Conservation (phyloP, 768 basidiomycete species). For the Boletus rubropictus region DNA sequence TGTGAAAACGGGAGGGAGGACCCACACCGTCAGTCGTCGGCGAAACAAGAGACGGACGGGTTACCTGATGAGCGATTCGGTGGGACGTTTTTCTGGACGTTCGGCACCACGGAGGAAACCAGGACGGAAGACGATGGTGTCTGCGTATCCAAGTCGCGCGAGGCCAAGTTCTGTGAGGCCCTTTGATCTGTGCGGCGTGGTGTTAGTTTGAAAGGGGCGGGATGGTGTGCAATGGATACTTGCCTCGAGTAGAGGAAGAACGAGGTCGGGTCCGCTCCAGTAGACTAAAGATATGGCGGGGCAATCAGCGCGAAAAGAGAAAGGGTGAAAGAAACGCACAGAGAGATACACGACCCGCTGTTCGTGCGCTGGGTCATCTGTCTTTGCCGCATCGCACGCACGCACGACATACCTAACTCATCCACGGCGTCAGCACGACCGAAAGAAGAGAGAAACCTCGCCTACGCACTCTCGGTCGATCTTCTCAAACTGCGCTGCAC, state of each 20-base stretch:
- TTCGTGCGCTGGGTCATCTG: slow-evolving; percentile 35
- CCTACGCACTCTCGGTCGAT: slow-evolving; percentile 65
- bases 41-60: too few species aligned
- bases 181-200: slow-evolving; percentile 47
- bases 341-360: slow-evolving; percentile 72
- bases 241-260: slow-evolving; percentile 48
- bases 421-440: not conserved
- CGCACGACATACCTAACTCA: slow-evolving; percentile 61
- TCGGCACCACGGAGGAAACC: slow-evolving; percentile 45
- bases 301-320: not conserved
- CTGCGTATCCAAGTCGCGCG: slow-evolving; percentile 60
- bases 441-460: not conserved
- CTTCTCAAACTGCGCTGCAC: slow-evolving; percentile 62
- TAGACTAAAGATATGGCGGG: slow-evolving; percentile 31
- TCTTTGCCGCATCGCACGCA: slow-evolving; percentile 60
- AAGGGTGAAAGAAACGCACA: slow-evolving; percentile 19
- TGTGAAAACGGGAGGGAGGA: slow-evolving; percentile 16
- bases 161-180: slow-evolving; percentile 68
- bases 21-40: too few species aligned
- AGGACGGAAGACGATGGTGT: slow-evolving; percentile 69
- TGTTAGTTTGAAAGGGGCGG: not conserved
- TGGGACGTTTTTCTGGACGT: slow-evolving; percentile 35
- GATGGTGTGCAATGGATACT: not conserved
- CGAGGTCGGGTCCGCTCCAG: slow-evolving; percentile 45
- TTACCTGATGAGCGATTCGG: slow-evolving; percentile 42